phyloP scores from a whole-genome alignment of 345 rosid genomes.

The Syzygium grande region DNA sequence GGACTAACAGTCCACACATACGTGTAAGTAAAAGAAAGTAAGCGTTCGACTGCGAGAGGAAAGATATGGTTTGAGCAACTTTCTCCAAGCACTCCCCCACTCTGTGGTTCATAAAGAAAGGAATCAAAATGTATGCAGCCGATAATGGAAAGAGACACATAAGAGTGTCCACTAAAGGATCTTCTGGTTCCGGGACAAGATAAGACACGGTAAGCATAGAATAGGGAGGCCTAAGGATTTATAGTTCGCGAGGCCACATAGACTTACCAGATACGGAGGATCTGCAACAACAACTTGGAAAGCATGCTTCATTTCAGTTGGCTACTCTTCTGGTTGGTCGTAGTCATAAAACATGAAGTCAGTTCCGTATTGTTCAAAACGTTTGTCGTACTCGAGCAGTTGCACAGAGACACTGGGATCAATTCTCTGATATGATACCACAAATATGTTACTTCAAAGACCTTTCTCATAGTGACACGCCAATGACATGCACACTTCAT shows the following conservation, averaged over 20 bases:
- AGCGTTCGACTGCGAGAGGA: conserved; percentile 43
- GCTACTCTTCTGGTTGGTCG: conserved; percentile 60
- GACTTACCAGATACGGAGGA: conserved; percentile 86
- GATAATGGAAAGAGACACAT: neutral
- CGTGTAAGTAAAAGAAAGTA: conserved; percentile 86
- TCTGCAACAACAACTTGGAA: conserved; percentile 71
- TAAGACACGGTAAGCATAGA: neutral
- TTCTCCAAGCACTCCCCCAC: conserved; percentile 81
- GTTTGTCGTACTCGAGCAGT: conserved; percentile 69
- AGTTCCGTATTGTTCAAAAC: conserved; percentile 63
- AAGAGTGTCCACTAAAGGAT: neutral
- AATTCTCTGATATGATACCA: conserved; percentile 27
- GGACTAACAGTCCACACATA: conserved; percentile 7
- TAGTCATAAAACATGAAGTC: conserved; percentile 81
- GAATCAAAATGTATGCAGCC: neutral
- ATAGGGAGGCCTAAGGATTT: neutral
- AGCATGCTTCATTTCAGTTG: conserved; percentile 47
- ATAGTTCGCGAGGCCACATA: neutral
- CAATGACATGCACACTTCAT: neutral
- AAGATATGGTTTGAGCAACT: conserved; percentile 52
- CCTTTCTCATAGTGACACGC: neutral
- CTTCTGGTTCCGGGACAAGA: neutral
- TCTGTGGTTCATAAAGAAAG: conserved; percentile 34
- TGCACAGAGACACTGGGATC: conserved; percentile 44
- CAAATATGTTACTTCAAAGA: neutral